These are phyloP conservation scores for Cadophora sp. DNA, from an alignment of 2,329 filamentous ascomycete species.

Conservation along the genomic window DNA sequence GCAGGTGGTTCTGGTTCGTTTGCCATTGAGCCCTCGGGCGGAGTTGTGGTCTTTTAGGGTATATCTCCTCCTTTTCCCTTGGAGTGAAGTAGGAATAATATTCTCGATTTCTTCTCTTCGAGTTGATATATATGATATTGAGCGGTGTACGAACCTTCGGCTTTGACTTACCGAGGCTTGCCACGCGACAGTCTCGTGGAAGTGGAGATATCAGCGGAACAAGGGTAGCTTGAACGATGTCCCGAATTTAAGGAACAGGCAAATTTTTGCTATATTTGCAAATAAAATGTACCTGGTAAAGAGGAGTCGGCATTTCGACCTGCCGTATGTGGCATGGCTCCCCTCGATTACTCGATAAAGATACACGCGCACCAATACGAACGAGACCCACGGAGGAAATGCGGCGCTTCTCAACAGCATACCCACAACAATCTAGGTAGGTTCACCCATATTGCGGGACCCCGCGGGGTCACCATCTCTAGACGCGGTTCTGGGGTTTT, in stretches of 20 bases:
- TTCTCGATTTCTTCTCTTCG: conserved; percentile 17
- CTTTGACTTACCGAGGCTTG: not conserved
- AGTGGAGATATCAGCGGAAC: not conserved
- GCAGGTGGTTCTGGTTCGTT: conserved; percentile 29
- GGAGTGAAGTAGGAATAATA: conserved; percentile 32
- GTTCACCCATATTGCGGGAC: conserved; percentile 7
- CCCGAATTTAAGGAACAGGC: not conserved
- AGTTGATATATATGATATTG: not conserved
- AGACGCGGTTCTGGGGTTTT: not conserved
- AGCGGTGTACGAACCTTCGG: not conserved
- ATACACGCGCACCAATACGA: conserved; percentile 7
- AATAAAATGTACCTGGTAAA: not conserved
- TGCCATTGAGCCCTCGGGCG: conserved; percentile 20
- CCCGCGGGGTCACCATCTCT: conserved; percentile 5
- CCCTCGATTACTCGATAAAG: not conserved
- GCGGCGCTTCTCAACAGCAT: not conserved
- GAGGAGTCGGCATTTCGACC: conserved; percentile 8
- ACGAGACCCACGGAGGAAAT: conserved; percentile 2
- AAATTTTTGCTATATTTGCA: not conserved
- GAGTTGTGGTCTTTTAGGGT: conserved; percentile 24
- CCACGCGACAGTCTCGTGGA: not conserved
- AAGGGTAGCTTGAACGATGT: not conserved
- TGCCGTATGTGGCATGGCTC: conserved; percentile 1
- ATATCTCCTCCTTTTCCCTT: conserved; percentile 20
- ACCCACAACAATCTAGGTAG: not conserved